Evolutionary conservation across 176 grass and related monocot species (phyloP).

Genomic region (Elymus sibiricus): DNA sequence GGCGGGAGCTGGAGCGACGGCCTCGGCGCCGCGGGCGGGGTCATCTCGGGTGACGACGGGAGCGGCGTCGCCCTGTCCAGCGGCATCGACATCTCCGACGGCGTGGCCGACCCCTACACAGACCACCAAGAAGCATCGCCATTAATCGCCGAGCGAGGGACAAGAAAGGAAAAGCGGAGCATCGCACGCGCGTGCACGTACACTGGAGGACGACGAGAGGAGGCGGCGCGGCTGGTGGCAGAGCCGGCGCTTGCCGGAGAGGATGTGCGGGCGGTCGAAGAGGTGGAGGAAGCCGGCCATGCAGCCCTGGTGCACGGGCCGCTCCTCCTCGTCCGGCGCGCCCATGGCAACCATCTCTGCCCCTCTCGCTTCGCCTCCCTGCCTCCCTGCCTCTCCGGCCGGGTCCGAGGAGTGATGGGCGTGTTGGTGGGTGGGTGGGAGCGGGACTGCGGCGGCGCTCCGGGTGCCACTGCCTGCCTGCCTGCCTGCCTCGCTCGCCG

Average conservation of each 20-base stretch:
- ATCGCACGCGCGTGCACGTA: not conserved
- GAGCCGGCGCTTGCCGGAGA: slow-evolving; percentile 44
- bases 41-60: slow-evolving; percentile 37
- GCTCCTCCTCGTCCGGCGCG: slow-evolving; percentile 41
- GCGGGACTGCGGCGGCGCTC: too few species aligned
- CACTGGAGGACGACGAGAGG: slow-evolving; percentile 23
- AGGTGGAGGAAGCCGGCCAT: slow-evolving; percentile 83
- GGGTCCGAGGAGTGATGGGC: too few species aligned
- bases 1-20: slow-evolving; percentile 52
- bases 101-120: slow-evolving; percentile 68
- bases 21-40: slow-evolving; percentile 47
- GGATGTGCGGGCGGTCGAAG: slow-evolving; percentile 70
- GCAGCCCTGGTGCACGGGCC: slow-evolving; percentile 68
- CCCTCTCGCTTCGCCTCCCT: not conserved
- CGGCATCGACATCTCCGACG: slow-evolving; percentile 73
- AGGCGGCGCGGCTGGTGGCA: slow-evolving; percentile 34
- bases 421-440: too few species aligned
- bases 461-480: too few species aligned
- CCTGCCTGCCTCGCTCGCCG: too few species aligned
- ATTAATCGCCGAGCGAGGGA: not conserved
- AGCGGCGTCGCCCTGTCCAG: not conserved
- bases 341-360: slow-evolving; percentile 30
- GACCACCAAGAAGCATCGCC: not conserved
- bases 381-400: too few species aligned
- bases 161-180: too few species aligned